Percentiles rank a stretch among this genome's conserved stretches.
These are phyloP conservation scores for Naganishia randhawae DNA, from an alignment of 768 basidiomycete genomes.

Conservation along the genomic window DNA sequence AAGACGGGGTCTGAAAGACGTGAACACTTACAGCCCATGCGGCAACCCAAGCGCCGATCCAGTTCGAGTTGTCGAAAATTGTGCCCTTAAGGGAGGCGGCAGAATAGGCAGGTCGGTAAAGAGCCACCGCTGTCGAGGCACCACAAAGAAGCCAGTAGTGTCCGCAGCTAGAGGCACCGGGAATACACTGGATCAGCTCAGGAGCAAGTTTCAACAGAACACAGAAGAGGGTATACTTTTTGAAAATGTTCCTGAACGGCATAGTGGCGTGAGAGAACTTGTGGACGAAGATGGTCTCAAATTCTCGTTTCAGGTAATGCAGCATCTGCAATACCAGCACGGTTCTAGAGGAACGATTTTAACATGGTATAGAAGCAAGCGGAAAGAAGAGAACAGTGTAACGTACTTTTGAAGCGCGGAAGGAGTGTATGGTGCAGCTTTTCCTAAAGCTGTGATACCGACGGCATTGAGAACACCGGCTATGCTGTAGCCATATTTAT, in stretches of 20 bases:
- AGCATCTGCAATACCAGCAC: slow-evolving; percentile 64
- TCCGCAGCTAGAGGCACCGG: slow-evolving; percentile 59
- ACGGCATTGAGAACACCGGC: slow-evolving; percentile 7
- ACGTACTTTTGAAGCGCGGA: slow-evolving; percentile 47
- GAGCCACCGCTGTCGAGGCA: slow-evolving; percentile 68
- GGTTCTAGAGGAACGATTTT: slow-evolving; percentile 56
- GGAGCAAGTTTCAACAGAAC: not conserved
- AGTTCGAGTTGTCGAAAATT: slow-evolving; percentile 62
- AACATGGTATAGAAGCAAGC: slow-evolving; percentile 38
- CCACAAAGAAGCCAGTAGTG: slow-evolving; percentile 87
- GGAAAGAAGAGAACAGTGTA: slow-evolving; percentile 25
- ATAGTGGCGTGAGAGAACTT: slow-evolving; percentile 94
- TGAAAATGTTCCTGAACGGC: slow-evolving; percentile 78
- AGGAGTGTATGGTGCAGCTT: slow-evolving; percentile 20
- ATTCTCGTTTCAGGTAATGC: slow-evolving; percentile 86
- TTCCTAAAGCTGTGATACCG: slow-evolving; percentile 8
- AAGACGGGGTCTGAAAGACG: not conserved
- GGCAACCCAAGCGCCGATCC: slow-evolving; percentile 64
- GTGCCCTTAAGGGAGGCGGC: slow-evolving; percentile 64
- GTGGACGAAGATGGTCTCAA: slow-evolving; percentile 90
- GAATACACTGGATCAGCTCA: not conserved
- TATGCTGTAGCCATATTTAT: slow-evolving; percentile 64
- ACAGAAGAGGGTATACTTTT: slow-evolving; percentile 62
- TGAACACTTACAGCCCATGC: slow-evolving; percentile 69
- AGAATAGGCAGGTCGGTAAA: slow-evolving; percentile 78